Percentiles rank a stretch among this genome's conserved stretches.
Evolutionary conservation across 805 yeast genomes (phyloP).

Genomic region (Brettanomyces naardenensis): DNA sequence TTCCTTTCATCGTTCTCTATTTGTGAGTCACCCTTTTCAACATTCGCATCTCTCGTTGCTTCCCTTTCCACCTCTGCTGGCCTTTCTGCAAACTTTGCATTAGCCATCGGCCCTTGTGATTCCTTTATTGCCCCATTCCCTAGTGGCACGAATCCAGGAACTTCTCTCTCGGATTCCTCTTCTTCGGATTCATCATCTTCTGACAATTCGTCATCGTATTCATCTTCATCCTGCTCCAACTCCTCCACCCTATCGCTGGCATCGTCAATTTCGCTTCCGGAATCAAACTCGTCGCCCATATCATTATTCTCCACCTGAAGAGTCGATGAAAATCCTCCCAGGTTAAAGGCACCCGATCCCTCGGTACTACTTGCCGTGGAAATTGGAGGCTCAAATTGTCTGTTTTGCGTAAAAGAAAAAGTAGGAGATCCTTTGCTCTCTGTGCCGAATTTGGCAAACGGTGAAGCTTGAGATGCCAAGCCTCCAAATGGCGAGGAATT

Average conservation of each 20-base stretch:
- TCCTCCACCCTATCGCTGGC: constrained; percentile 8
- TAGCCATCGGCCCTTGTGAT: no score
- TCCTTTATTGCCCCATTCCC: not conserved
- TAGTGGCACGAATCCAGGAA: constrained; percentile 2
- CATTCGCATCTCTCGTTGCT: not conserved
- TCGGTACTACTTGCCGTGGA: no score
- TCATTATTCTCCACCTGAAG: not conserved
- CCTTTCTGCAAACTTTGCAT: constrained; percentile 1
- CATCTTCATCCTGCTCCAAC: constrained; percentile 11
- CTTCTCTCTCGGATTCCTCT: constrained; percentile 2
- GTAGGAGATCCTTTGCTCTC: no score
- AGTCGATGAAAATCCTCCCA: not conserved
- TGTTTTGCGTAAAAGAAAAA: no score
- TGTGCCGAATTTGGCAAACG: no score
- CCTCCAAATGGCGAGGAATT: constrained; percentile 2
- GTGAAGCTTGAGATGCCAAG: no score
- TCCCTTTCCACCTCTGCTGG: not conserved
- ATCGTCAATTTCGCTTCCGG: not conserved
- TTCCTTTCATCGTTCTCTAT: not conserved
- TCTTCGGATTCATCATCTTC: not conserved
- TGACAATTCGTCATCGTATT: not conserved
- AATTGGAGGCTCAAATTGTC: no score
- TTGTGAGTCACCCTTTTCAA: not conserved
- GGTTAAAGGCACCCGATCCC: no score
- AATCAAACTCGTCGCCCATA: not conserved